Base-by-base conservation (phyloP, 208 protist species). In the Crithidia thermophila region DNA sequence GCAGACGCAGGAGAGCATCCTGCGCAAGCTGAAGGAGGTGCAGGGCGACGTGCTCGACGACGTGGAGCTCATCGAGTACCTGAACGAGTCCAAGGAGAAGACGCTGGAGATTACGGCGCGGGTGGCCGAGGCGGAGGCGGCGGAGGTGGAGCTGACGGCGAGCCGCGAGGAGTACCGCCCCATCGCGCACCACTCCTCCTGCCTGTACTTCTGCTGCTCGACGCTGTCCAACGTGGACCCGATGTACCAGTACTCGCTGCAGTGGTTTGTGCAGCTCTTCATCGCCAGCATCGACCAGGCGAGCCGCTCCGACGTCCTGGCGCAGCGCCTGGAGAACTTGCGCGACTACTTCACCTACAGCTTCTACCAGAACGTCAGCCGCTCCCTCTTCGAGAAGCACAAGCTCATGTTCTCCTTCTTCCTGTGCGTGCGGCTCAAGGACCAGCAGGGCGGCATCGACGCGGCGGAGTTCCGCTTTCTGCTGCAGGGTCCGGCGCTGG, bases 141-240 rank as follows among this genome's bases (percentile, higher is more conserved):
- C 98, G 7, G 98, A 99, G 84, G 70, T 87, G 57, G 94, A 98
- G 67, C 99, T 99, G 73, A 98, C 99, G 72, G 90, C 84, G 47
- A 98, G 97, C 51, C 90, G 98, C 50, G 88, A 98, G 72, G 82
- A 92, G 74, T 99, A 99, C 87, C 85, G 90, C 25, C 89, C 94
- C 14, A 97, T 99, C 53, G 97, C 98, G 16, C 82, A 84, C 59
- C 91, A 98, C 70, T 97, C 94, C 14, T 93, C 96, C 7, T 92
- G 98, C 51, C 83, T 99, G 30, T 99, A 98, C 84, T 99, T 99
- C 82, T 99, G 97, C 85, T 97, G 97, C 77, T 91, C 98, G 21
- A 98, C 97, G 18, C 84, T 99, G 13, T 85, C 94, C 30, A 84
- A 88, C 67, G 91, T 98, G 10, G 96, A 98, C 67, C 95, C 94